Evolutionary conservation across 202 grass and related monocot genomes (phyloP), one percentile per base, ranked within the genome.

Genomic region (Brachypodium distachyon): DNA sequence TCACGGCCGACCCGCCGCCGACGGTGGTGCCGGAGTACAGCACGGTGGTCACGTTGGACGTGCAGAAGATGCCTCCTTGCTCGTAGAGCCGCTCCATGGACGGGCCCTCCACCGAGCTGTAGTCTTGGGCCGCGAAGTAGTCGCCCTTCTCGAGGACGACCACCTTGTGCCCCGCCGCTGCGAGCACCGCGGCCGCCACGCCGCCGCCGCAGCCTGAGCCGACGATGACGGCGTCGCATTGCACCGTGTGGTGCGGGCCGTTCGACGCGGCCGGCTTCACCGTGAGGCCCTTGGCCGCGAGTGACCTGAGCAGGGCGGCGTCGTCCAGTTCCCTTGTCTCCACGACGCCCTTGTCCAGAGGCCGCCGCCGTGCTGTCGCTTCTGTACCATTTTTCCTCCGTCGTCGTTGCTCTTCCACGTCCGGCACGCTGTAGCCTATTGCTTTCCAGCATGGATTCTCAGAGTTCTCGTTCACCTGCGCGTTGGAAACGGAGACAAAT

Each of bases 81-180:
- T 99, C 92, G 9, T 76, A 99, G 49, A 96, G 55, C 39, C 87
- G 69, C 21, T 87, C 68, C 85, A 87, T 76, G 16, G 91, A 90
- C 40, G 96, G 92, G 25, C 84, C 89, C 76, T 99, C 96, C 9
- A 93, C 4, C 0, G 80, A 88, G 58, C 78, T 93, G 86, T 96
- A 96, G 9, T 99, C 96, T 27, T 67, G 77, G 16, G 70, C 50
- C 7, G 81, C 51, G 67, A 85, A 99, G 80, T 96, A 99, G 65
- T 90, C 81, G 1, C 96, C 92, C 67, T 99, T 99, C 86, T 96
- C 96, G 3, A 99, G 23, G 47, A 99, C 87, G 1, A 99, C 42
- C 10, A 99, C 96, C 88, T 93, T 93, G 81, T 87, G 39, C 6
- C 96, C 96, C 3, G 83, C 73, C 21, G 82, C 71, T 21, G 92